These are phyloP conservation scores for Xerocomellus amylosporus DNA, from an alignment of 768 basidiomycete species.

Conservation along the genomic window DNA sequence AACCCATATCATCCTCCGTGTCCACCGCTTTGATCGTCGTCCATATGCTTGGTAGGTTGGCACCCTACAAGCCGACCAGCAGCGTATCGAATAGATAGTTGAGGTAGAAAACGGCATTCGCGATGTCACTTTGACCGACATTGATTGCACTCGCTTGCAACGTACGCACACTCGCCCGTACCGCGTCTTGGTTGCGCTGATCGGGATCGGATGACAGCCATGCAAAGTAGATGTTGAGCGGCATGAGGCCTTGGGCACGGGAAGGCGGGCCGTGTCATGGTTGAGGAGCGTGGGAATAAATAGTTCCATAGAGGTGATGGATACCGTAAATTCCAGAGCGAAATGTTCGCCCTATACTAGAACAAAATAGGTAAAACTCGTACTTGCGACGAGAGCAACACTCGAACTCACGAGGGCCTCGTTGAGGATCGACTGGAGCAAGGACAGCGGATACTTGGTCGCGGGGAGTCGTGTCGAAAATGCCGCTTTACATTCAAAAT, in stretches of 20 bases:
- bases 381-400: background rate
- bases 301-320: conserved; percentile 38
- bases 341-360: conserved; percentile 4
- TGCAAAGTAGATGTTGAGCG: conserved; percentile 44
- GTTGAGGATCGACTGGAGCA: conserved; percentile 16
- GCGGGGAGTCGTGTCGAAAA: conserved; percentile 2
- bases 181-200: conserved; percentile 34
- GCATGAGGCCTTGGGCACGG: conserved; percentile 36
- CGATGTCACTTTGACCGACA: too few relatives aligned
- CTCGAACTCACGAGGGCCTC: conserved; percentile 9
- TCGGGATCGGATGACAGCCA: background rate
- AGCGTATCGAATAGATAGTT: conserved; percentile 59
- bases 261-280: conserved; percentile 39
- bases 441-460: conserved; percentile 1
- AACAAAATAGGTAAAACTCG: background rate
- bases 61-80: conserved; percentile 45
- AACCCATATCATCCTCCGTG: conserved; percentile 55
- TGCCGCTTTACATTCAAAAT: background rate
- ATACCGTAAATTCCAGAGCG: background rate
- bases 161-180: conserved; percentile 33
- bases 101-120: conserved; percentile 39
- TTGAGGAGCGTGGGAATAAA: conserved; percentile 44
- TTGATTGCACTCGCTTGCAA: conserved; percentile 26
- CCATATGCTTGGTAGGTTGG: conserved; percentile 35
- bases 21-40: conserved; percentile 48